Conservation (phyloP, 1,139 yeast species). For the Wickerhamiella pararugosa region DNA sequence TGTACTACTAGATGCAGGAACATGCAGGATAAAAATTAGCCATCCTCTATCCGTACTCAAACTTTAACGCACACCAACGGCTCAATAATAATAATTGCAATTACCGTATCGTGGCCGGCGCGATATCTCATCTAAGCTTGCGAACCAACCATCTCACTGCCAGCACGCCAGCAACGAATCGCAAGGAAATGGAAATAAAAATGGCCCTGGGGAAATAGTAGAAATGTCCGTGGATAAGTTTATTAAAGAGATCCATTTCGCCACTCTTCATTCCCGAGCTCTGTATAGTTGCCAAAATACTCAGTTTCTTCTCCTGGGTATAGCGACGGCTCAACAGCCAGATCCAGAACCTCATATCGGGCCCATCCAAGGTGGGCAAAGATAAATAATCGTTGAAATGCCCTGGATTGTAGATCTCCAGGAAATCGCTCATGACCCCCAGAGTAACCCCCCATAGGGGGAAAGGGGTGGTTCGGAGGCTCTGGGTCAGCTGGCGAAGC, state of each 20-base stretch:
- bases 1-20: too few relatives aligned
- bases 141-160: too few relatives aligned
- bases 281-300: constrained; percentile 3
- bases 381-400: constrained; percentile 8
- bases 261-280: constrained; percentile 8
- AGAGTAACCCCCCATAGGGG: constrained; percentile 28
- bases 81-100: too few relatives aligned
- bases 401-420: constrained; percentile 19
- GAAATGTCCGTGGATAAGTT: constrained; percentile 13
- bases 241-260: constrained; percentile 12
- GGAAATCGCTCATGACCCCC: constrained; percentile 23
- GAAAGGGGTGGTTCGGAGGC: constrained; percentile 10
- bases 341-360: constrained; percentile 17
- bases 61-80: too few relatives aligned
- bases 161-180: constrained; percentile 1
- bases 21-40: too few relatives aligned
- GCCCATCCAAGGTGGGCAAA: constrained; percentile 17
- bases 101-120: too few relatives aligned
- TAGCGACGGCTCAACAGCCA: constrained; percentile 3
- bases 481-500: not conserved
- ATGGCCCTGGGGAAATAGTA: constrained; percentile 10
- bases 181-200: constrained; percentile 4
- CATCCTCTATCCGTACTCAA: too few relatives aligned
- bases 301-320: not conserved
- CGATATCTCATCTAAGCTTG: too few relatives aligned